Base-by-base conservation (phyloP, 306 rosid genomes). In the Echinosophora koreensis region DNA sequence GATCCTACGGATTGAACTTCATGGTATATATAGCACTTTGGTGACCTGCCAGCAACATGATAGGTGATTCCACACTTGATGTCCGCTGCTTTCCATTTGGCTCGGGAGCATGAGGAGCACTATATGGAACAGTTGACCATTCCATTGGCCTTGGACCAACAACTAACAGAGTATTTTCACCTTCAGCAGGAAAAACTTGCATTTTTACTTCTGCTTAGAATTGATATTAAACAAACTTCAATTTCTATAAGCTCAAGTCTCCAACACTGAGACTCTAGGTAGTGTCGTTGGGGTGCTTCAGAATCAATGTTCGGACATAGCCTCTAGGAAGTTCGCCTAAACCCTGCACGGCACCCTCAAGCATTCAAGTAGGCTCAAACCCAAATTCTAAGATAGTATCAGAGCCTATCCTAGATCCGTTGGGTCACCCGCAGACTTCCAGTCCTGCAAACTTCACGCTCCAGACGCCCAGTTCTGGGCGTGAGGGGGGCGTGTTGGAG, bases 1-100 rank as follows among this genome's bases (percentile, higher is more conserved):
- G 90, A 84, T 84, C 97, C 98, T 4, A 87, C 76, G 97, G 95
- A 71, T 92, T 92, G 82, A 95, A 92, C 87, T 95, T 92, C 96
- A 92, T 81, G 65, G 98, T 90, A 82, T 92, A 95, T 57, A 95
- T 62, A 61, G 87, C 89, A 80, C 98, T 95, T 84, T 95, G 95
- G 80, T 95, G 98, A 54, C 98, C 98, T 0, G 87, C 30, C 86
- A 92, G 79, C 84, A 90, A 72, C 98, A 95, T 92, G 83, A 95
- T 92, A 57, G 97, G 96, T 3, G 97, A 89, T 77, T 90, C 97
- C 87, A 95, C 71, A 79, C 97, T 90, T 16, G 97, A 92, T 2
- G 91, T 94, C 69, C 97, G 86, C 68, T 84, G 89, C 77, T 90
- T 94, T 56, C 91, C 96, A 81, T 85, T 86, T 66, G 90, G 82